These are phyloP conservation scores for Dothideomycetes sp. DNA, from an alignment of 2,329 filamentous ascomycete genomes.

Conservation along the genomic window DNA sequence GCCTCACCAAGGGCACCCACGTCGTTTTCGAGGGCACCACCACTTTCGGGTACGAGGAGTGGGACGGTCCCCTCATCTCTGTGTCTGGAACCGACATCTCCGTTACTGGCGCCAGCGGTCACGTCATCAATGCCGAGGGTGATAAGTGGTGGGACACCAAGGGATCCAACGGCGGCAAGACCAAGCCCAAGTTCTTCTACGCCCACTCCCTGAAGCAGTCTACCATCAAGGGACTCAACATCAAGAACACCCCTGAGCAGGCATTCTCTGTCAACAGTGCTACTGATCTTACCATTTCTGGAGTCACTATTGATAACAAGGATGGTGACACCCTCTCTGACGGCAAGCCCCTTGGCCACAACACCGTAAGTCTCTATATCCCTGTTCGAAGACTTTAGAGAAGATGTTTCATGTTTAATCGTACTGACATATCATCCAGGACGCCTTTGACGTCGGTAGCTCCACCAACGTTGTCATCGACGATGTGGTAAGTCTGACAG, in stretches of 20 bases:
- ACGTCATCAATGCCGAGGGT: constrained; percentile 47
- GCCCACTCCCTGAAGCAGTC: constrained; percentile 42
- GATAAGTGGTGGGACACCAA: constrained; percentile 50
- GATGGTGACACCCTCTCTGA: constrained; percentile 32
- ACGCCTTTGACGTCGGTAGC: constrained; percentile 18
- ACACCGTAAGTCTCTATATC: too few species aligned
- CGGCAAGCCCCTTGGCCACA: constrained; percentile 13
- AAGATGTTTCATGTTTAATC: too few species aligned
- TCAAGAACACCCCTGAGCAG: constrained; percentile 46
- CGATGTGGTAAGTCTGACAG: too few species aligned
- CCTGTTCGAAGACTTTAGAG: too few species aligned
- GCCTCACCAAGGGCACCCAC: constrained; percentile 21
- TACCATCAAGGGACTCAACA: constrained; percentile 37
- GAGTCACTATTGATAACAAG: constrained; percentile 47
- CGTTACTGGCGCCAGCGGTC: constrained; percentile 41
- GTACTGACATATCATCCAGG: too few species aligned
- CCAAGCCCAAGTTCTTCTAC: constrained; percentile 54
- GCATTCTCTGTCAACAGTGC: constrained; percentile 36
- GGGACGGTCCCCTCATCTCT: constrained; percentile 52
- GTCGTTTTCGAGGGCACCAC: constrained; percentile 55
- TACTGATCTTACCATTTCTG: constrained; percentile 32
- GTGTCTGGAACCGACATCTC: constrained; percentile 47
- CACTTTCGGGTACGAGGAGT: constrained; percentile 56
- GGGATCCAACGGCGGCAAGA: constrained; percentile 49
- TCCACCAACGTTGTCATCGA: constrained; percentile 14